Percentiles rank a stretch among this genome's conserved stretches.
These are phyloP conservation scores for Cladophialophora bantiana DNA, from an alignment of 2,329 filamentous ascomycete genomes.

Conservation along the genomic window DNA sequence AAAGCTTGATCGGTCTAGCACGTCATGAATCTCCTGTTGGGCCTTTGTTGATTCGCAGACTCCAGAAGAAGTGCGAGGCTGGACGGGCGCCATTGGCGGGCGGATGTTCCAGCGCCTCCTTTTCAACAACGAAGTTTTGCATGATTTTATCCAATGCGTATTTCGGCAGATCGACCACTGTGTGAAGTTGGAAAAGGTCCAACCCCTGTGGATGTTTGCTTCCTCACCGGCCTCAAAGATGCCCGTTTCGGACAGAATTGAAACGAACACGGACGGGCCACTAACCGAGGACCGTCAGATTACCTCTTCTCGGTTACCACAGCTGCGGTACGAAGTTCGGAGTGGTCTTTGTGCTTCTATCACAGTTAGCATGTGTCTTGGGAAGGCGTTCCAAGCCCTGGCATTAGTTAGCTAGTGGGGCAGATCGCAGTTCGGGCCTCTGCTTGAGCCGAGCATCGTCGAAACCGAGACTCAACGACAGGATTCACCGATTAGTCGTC, in stretches of 20 bases:
- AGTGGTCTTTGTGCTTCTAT: neutral
- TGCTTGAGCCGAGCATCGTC: slow-evolving; percentile 4
- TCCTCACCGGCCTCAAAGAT: neutral
- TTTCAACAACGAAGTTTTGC: neutral
- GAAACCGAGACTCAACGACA: neutral
- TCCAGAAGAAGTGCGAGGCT: neutral
- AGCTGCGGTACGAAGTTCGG: neutral
- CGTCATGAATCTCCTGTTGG: slow-evolving; percentile 11
- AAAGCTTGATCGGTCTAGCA: slow-evolving; percentile 18
- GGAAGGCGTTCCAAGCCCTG: neutral
- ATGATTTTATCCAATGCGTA: neutral
- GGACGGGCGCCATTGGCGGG: slow-evolving; percentile 10
- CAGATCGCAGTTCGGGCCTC: slow-evolving; percentile 12
- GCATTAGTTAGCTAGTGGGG: neutral
- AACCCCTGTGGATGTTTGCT: slow-evolving; percentile 8
- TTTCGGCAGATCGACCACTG: neutral
- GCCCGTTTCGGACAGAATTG: neutral
- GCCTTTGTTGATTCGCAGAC: neutral
- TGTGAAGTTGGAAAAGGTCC: neutral
- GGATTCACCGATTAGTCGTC: slow-evolving; percentile 2
- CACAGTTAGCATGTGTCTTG: neutral
- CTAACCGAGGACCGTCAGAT: neutral
- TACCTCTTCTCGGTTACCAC: neutral
- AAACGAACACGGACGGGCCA: neutral
- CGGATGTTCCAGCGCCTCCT: neutral